phyloP scores from a whole-genome alignment of 257 asterid genomes.

The Anisodus tanguticus region DNA sequence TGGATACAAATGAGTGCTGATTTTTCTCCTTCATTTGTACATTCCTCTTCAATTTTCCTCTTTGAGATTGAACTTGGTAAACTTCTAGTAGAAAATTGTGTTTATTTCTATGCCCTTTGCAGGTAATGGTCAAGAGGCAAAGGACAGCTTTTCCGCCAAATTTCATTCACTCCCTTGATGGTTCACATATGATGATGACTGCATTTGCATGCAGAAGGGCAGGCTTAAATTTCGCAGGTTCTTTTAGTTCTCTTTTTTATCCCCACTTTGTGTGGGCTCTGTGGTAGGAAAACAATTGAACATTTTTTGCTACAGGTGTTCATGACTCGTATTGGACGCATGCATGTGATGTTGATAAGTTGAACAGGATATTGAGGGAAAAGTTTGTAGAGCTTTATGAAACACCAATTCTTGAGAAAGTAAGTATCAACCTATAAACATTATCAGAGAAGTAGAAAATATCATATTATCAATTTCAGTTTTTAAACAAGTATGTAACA shows the following conservation, averaged over 20 bases:
- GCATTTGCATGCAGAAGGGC: conserved; percentile 90
- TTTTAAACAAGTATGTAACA: background rate
- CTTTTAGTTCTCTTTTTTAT: conserved; percentile 16
- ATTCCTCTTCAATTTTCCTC: conserved; percentile 22
- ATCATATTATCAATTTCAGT: background rate
- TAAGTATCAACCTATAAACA: conserved; percentile 34
- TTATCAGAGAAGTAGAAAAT: background rate
- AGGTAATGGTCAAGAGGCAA: conserved; percentile 94
- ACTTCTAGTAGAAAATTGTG: conserved; percentile 11
- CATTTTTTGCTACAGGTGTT: conserved; percentile 67
- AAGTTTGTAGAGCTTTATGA: conserved; percentile 91
- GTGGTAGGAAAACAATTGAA: background rate
- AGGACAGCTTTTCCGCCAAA: conserved; percentile 97
- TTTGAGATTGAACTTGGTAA: conserved; percentile 6
- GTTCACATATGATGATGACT: conserved; percentile 99
- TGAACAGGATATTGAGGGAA: conserved; percentile 77
- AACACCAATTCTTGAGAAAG: conserved; percentile 85
- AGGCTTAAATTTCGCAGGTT: conserved; percentile 95
- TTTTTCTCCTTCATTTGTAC: background rate
- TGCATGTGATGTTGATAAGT: conserved; percentile 85
- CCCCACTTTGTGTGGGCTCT: conserved; percentile 22
- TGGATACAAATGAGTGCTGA: background rate
- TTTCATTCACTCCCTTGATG: conserved; percentile 95
- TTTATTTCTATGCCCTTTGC: conserved; percentile 30
- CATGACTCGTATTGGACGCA: conserved; percentile 99